Base-by-base conservation (phyloP, 768 basidiomycete species). In the Leccinum rimulosum region DNA sequence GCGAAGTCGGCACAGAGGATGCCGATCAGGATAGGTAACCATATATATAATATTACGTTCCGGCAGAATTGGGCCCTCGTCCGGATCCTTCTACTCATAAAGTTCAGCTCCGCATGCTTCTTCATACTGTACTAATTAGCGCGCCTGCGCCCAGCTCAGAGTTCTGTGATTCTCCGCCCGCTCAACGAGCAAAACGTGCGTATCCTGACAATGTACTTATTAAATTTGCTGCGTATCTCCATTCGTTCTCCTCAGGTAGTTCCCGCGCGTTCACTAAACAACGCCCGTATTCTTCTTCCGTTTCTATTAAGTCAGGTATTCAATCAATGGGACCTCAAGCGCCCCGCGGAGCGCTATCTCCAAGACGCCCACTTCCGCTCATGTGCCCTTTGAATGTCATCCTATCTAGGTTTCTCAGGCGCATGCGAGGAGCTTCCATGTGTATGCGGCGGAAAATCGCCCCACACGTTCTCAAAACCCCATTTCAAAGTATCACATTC, bases 1-100 rank as follows among this genome's bases (percentile, higher is more conserved):
- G 87, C 1, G 87, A 89, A 63, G 73, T 88, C 47, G 87, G 83
- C 57, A 87, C 87, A 2, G 89, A 90, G 66, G 87, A 87, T 61
- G 79, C 84, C 0, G 88, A 86, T 69, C 85, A 85, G 62, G 87
- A 89, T 36, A 6, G 6, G 6, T 38, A 38, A 38, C 7, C 28
- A 7, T 8, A 25, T 25, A 25, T 25, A 25, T 25, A 25, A 25
- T 25, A 25, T 25, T 25, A 25, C 25, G 25, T 25, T 25, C 25
- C 25, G 25, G 25, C 2, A 25, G 25, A 25, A 25, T 2, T 25
- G 8, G n/a, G 40, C 40, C 17, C 6, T 55, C 22, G 27, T 15
- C 27, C 6, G 19, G 33, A 25, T 11, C 35, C n/a, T 27, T 53
- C 9, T 38, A 38, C 36, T 38, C 36, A 38, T 38, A 38, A 36